Conservation (phyloP, 495 filamentous ascomycete genomes). For the Bombardia bombarda region DNA sequence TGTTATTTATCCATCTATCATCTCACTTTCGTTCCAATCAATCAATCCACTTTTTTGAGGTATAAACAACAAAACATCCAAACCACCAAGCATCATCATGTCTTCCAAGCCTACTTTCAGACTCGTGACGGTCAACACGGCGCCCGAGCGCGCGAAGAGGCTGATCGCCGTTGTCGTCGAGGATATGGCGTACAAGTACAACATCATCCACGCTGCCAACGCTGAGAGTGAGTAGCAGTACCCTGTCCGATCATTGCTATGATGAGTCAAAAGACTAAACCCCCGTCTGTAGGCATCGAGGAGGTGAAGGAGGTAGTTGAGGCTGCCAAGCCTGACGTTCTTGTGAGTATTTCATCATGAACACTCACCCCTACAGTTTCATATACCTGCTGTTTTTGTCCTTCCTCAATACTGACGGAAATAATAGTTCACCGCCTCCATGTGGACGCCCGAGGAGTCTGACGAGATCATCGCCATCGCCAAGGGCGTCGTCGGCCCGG, state of each 20-base stretch:
- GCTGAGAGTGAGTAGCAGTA: conserved; percentile 39
- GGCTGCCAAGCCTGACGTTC: conserved; percentile 14
- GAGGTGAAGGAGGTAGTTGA: conserved; percentile 15
- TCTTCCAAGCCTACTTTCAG: conserved; percentile 30
- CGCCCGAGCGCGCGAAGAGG: conserved; percentile 53
- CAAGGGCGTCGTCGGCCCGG: conserved; percentile 29
- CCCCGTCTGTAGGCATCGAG: conserved; percentile 16
- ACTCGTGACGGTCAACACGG: conserved; percentile 63
- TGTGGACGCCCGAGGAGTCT: conserved; percentile 57
- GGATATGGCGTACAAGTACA: conserved; percentile 50
- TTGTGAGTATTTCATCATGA: conserved; percentile 26
- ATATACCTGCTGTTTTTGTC: background rate
- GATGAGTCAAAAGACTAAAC: no score
- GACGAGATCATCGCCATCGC: conserved; percentile 48
- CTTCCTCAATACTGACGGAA: conserved; percentile 2
- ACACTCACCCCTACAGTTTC: background rate
- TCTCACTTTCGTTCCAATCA: no score
- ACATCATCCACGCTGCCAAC: conserved; percentile 52
- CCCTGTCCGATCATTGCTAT: background rate
- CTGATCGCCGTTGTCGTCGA: conserved; percentile 54
- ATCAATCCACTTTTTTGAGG: background rate
- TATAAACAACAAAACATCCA: background rate
- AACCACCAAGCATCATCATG: background rate
- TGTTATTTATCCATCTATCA: no score
- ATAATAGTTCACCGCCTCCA: conserved; percentile 55